Percentiles rank a stretch among this genome's conserved stretches.
phyloP scores from a whole-genome alignment of 2,329 filamentous ascomycete genomes.

The Colletotrichum eleusines region DNA sequence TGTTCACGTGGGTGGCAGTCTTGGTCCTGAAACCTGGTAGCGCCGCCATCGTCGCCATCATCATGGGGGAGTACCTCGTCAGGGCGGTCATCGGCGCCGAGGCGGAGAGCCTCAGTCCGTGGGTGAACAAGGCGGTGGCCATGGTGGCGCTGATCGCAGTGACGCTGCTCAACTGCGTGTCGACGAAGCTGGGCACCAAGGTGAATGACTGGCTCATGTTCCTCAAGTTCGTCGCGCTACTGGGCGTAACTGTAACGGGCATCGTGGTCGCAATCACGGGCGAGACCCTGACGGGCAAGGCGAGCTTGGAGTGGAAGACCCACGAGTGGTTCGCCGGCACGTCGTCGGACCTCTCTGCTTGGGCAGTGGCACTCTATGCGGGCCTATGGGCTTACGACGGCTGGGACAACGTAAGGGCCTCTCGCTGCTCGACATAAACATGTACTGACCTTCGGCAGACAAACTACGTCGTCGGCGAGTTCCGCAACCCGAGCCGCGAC shows the following conservation, averaged over 20 bases:
- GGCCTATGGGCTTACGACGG: constrained; percentile 98
- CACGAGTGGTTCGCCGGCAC: constrained; percentile 91
- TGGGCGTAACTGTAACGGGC: constrained; percentile 88
- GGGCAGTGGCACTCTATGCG: constrained; percentile 94
- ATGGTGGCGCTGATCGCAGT: constrained; percentile 80
- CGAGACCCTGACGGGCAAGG: constrained; percentile 79
- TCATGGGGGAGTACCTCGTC: constrained; percentile 98
- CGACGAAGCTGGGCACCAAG: constrained; percentile 87
- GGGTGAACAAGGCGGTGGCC: constrained; percentile 92
- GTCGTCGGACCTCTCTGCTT: constrained; percentile 81
- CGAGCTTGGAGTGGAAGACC: constrained; percentile 88
- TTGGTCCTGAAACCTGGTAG: constrained; percentile 94
- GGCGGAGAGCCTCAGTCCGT: constrained; percentile 81
- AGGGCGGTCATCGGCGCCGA: constrained; percentile 89
- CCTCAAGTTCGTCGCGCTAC: constrained; percentile 90
- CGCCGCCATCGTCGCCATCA: constrained; percentile 94
- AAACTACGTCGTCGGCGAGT: constrained; percentile 97
- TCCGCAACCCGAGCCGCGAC: constrained; percentile 90
- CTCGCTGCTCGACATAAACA: constrained; percentile 32
- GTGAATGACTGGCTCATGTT: constrained; percentile 97
- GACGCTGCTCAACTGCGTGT: constrained; percentile 89
- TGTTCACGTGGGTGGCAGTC: constrained; percentile 97
- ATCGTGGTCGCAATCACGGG: constrained; percentile 91
- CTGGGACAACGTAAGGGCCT: constrained; percentile 90
- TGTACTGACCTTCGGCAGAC: constrained; percentile 66